These are phyloP conservation scores for Tolypocladium tropicale DNA, from an alignment of 2,329 filamentous ascomycete genomes.

Conservation along the genomic window DNA sequence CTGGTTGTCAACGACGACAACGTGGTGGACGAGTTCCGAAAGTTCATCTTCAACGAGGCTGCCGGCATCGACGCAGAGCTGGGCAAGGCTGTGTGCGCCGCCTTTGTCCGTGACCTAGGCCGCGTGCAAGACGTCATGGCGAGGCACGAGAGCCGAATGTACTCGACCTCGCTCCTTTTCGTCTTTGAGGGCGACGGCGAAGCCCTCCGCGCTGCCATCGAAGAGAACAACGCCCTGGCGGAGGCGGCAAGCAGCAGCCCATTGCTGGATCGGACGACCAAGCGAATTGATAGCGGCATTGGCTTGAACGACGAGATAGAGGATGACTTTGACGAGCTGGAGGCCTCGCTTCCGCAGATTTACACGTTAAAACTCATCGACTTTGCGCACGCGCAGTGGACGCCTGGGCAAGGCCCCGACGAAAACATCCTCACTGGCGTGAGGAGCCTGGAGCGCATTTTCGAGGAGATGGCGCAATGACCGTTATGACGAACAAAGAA, in stretches of 20 bases:
- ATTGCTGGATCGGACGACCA: constrained; percentile 21
- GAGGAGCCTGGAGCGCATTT: constrained; percentile 58
- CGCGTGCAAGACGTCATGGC: constrained; percentile 43
- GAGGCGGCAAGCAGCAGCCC: constrained; percentile 34
- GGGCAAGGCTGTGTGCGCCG: constrained; percentile 42
- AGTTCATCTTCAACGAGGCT: constrained; percentile 46
- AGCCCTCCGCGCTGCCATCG: constrained; percentile 39
- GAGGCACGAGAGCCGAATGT: constrained; percentile 51
- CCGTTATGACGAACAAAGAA: background rate
- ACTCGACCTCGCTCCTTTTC: constrained; percentile 51
- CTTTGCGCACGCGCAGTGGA: constrained; percentile 87
- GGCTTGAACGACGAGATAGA: constrained; percentile 34
- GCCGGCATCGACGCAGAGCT: constrained; percentile 51
- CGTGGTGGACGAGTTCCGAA: constrained; percentile 41
- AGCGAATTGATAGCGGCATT: constrained; percentile 47
- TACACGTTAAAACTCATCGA: constrained; percentile 85
- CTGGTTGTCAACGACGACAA: constrained; percentile 41
- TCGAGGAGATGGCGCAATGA: constrained; percentile 49
- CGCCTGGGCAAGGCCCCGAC: constrained; percentile 71
- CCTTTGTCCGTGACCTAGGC: constrained; percentile 43
- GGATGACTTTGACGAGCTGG: constrained; percentile 37
- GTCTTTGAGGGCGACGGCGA: constrained; percentile 54
- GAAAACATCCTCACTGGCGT: constrained; percentile 73
- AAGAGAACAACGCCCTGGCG: constrained; percentile 41
- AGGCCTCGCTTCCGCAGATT: constrained; percentile 49